These are phyloP conservation scores for Rhodotorula sp. DNA, from an alignment of 1,284 basidiomycete species.

Conservation along the genomic window DNA sequence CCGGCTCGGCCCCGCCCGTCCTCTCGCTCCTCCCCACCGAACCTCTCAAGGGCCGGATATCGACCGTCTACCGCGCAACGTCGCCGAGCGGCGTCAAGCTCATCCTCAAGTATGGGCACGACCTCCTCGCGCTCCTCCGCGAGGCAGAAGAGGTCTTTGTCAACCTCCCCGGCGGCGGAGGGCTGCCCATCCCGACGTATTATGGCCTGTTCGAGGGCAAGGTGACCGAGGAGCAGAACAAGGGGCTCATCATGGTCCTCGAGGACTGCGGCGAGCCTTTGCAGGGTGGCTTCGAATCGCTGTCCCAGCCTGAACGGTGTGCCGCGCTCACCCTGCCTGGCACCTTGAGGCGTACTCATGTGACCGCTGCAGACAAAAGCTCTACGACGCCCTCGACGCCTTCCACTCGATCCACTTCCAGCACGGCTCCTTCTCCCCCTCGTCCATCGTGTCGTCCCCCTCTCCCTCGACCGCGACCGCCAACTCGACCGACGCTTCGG, in stretches of 20 bases:
- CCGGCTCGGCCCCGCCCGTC: conserved; percentile 12
- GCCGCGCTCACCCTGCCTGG: background rate
- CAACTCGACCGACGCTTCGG: background rate
- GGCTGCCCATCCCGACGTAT: conserved; percentile 27
- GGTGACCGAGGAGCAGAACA: conserved; percentile 10
- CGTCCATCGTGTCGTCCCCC: conserved; percentile 15
- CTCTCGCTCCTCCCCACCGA: background rate
- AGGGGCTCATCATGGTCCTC: conserved; percentile 19
- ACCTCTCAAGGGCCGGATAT: background rate
- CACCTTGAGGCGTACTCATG: no score
- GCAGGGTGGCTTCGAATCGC: conserved; percentile 9
- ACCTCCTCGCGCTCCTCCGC: conserved; percentile 9
- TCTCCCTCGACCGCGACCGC: background rate
- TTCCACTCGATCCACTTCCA: conserved; percentile 33
- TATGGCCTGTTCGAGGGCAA: conserved; percentile 24
- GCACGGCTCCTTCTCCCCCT: conserved; percentile 29
- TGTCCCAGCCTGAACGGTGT: conserved; percentile 13
- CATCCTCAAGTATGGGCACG: conserved; percentile 22
- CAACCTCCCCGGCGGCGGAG: conserved; percentile 18
- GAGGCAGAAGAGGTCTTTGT: conserved; percentile 32
- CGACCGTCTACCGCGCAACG: conserved; percentile 25
- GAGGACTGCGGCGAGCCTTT: conserved; percentile 27
- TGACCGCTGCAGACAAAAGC: background rate
- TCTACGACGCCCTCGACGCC: conserved; percentile 19
- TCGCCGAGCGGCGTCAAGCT: conserved; percentile 10